phyloP scores from a whole-genome alignment of 1,284 basidiomycete genomes.

The Vanrija sp. region DNA sequence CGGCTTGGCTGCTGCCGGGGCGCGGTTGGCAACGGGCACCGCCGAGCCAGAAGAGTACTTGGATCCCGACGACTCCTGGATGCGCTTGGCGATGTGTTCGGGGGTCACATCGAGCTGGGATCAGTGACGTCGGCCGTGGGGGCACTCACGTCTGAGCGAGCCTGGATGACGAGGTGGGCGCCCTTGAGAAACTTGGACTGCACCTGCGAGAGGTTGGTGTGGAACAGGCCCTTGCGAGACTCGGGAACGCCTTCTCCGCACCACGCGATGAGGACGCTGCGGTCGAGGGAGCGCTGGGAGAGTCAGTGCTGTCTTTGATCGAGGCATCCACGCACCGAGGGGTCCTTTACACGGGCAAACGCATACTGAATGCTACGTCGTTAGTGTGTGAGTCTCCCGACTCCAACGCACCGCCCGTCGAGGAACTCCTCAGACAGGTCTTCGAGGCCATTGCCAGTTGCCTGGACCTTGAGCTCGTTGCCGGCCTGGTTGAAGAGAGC shows the following conservation, averaged over 20 bases:
- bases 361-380: conserved; percentile 81
- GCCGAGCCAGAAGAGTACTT: conserved; percentile 59
- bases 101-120: conserved; percentile 73
- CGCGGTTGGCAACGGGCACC: conserved; percentile 26
- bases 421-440: conserved; percentile 92
- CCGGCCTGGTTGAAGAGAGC: conserved; percentile 74
- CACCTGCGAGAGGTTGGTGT: conserved; percentile 78
- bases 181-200: conserved; percentile 71
- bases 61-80: conserved; percentile 87
- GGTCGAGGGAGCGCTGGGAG: conserved; percentile 71
- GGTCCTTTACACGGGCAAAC: conserved; percentile 81
- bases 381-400: conserved; percentile 6
- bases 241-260: conserved; percentile 95
- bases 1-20: conserved; percentile 19
- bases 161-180: conserved; percentile 85
- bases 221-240: conserved; percentile 86
- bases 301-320: not conserved
- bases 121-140: not conserved
- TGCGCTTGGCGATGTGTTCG: conserved; percentile 73
- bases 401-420: conserved; percentile 68
- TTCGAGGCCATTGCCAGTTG: conserved; percentile 78
- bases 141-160: conserved; percentile 73
- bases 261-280: conserved; percentile 89
- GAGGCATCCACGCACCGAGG: conserved; percentile 59
- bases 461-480: conserved; percentile 87